phyloP scores from a whole-genome alignment of 2,329 filamentous ascomycete genomes.

The Sclerotinia spermophila region DNA sequence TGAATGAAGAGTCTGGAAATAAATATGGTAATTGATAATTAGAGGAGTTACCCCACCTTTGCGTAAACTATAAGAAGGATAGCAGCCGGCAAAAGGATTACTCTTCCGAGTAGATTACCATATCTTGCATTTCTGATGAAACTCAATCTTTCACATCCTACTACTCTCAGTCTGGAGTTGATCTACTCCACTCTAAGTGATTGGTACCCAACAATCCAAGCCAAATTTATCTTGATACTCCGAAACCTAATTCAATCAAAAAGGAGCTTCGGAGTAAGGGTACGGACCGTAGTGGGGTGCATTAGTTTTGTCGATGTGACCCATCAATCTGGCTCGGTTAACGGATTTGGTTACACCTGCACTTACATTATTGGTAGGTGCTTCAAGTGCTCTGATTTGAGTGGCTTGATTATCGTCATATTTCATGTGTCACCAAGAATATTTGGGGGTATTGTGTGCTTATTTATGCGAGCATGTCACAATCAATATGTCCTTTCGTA shows the following conservation, averaged over 20 bases:
- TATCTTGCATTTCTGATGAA: background rate
- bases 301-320: constrained; percentile 10
- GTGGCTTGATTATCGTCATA: background rate
- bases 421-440: background rate
- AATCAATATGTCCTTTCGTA: background rate
- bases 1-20: background rate
- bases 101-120: background rate
- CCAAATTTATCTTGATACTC: background rate
- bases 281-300: background rate
- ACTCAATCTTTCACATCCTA: background rate
- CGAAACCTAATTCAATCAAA: background rate
- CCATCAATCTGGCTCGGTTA: constrained; percentile 9
- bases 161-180: background rate
- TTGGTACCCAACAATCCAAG: background rate
- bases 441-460: background rate
- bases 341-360: background rate
- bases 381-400: background rate
- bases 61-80: background rate
- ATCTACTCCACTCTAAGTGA: background rate
- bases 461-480: background rate
- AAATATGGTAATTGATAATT: background rate
- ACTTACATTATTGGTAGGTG: background rate
- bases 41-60: background rate
- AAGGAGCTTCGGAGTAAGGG: constrained; percentile 10
- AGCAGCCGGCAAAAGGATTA: background rate